These are phyloP conservation scores for Diddensiella santjacobensis DNA, from an alignment of 805 yeast species.

Conservation along the genomic window DNA sequence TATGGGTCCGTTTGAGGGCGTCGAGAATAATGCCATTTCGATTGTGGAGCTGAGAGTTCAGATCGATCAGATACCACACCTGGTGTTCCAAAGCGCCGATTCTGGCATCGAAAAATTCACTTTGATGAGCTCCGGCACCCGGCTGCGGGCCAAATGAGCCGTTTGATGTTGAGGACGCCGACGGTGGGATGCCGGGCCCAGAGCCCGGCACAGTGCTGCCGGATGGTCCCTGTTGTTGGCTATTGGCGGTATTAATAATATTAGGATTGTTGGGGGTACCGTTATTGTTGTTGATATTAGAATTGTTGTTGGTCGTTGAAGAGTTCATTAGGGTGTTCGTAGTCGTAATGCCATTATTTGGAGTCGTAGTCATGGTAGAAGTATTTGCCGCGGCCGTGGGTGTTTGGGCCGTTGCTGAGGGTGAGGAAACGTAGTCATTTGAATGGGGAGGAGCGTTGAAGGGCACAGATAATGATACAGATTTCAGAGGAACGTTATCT, in stretches of 20 bases:
- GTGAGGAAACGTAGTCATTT: conserved; percentile 5
- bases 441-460: conserved; percentile 20
- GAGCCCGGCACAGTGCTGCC: background rate
- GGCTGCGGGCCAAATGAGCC: background rate
- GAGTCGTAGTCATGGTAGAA: background rate
- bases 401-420: background rate
- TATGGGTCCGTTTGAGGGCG: conserved; percentile 14
- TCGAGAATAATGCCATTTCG: conserved; percentile 15
- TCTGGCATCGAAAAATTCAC: conserved; percentile 42
- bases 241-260: background rate
- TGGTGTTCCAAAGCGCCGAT: conserved; percentile 16
- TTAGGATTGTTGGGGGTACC: background rate
- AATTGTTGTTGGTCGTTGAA: background rate
- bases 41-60: conserved; percentile 11
- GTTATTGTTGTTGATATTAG: background rate
- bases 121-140: background rate
- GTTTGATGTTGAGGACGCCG: background rate
- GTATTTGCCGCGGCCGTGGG: background rate
- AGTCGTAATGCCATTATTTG: background rate
- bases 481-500: conserved; percentile 25
- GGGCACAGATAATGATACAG: conserved; percentile 28
- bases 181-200: background rate
- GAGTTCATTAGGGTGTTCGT: background rate
- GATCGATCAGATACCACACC: conserved; percentile 18
- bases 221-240: background rate